These are phyloP conservation scores for Calonectria hongkongensis DNA, from an alignment of 2,329 filamentous ascomycete species.

Conservation along the genomic window DNA sequence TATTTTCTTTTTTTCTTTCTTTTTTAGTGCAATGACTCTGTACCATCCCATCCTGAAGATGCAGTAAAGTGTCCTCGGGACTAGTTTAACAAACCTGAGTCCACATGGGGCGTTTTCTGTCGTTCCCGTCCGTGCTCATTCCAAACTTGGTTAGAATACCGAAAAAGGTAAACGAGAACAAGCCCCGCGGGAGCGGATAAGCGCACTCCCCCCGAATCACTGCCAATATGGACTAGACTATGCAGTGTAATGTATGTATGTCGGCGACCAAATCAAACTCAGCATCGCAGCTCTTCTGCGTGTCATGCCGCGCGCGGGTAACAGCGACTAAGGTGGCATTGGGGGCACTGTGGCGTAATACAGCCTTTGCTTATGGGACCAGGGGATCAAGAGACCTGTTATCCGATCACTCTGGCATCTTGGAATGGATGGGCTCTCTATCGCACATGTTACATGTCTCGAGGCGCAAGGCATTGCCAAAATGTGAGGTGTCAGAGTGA, in stretches of 20 bases:
- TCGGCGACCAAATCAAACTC: constrained; percentile 9
- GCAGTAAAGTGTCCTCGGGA: neutral
- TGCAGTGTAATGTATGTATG: neutral
- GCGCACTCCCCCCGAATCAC: constrained; percentile 4
- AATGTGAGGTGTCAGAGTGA: neutral
- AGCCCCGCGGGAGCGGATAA: constrained; percentile 12
- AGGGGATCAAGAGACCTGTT: neutral
- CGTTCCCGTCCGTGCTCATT: neutral
- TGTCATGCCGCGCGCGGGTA: constrained; percentile 13
- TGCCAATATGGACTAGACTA: neutral
- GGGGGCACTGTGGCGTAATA: neutral
- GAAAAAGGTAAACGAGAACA: constrained; percentile 25
- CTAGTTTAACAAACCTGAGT: neutral
- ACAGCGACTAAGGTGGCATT: neutral
- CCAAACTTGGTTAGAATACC: constrained; percentile 3
- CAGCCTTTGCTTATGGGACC: neutral
- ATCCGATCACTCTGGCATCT: neutral
- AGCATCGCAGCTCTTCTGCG: constrained; percentile 25
- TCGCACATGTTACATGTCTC: neutral
- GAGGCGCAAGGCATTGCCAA: neutral
- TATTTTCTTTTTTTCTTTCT: neutral
- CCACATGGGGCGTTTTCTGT: neutral
- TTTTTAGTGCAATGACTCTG: neutral
- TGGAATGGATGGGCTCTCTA: neutral
- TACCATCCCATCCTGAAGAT: neutral